Conservation (phyloP, 352 stramenopile genomes). For the Pythium aristosporum region DNA sequence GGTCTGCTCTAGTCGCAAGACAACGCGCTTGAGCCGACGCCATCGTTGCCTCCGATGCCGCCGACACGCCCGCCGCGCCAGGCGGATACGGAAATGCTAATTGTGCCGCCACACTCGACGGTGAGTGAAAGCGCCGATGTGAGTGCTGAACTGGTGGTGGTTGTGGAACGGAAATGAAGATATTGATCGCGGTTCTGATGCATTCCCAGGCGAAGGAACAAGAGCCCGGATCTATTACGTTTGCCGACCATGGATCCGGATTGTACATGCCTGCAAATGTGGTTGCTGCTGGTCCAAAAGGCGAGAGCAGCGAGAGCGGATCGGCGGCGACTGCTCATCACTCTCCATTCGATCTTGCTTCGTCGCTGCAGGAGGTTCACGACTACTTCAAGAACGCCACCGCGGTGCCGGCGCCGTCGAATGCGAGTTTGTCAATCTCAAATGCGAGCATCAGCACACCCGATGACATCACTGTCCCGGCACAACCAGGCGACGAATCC, state of each 20-base stretch:
- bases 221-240: not conserved
- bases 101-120: too few species aligned
- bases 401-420: not conserved
- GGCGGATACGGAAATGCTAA: too few species aligned
- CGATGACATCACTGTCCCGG: not conserved
- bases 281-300: not conserved
- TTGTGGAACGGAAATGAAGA: not conserved
- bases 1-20: not conserved
- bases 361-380: slow-evolving; percentile 12
- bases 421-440: not conserved
- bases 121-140: too few species aligned
- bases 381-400: slow-evolving; percentile 5
- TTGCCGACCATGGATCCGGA: not conserved
- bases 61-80: too few species aligned
- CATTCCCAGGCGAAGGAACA: not conserved
- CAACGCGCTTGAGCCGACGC: not conserved
- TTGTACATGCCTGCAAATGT: slow-evolving; percentile 4
- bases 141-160: not conserved
- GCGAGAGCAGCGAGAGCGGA: not conserved
- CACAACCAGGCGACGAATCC: not conserved
- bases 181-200: not conserved
- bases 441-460: not conserved
- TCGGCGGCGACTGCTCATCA: not conserved
- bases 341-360: not conserved
- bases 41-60: not conserved